Evolutionary conservation across 176 grass and related monocot species (phyloP).

Genomic region (Oryza officinalis): DNA sequence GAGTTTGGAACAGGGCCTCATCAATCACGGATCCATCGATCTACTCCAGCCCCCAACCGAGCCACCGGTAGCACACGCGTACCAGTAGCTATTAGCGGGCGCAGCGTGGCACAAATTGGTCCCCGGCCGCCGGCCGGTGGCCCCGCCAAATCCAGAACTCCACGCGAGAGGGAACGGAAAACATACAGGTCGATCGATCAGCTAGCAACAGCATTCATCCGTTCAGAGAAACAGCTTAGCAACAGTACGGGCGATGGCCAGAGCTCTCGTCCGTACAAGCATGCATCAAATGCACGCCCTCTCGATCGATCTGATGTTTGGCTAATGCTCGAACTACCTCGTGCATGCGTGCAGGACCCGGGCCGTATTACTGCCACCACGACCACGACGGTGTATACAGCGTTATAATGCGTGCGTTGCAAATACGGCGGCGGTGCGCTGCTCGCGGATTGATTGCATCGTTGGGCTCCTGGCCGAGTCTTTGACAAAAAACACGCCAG

Average conservation of each 20-base stretch:
- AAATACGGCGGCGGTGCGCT: background rate
- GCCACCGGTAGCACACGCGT: background rate
- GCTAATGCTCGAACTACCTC: background rate
- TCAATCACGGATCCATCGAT: background rate
- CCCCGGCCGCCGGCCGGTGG: background rate
- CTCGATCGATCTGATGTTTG: background rate
- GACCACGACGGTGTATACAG: background rate
- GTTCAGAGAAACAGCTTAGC: background rate
- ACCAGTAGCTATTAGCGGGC: background rate
- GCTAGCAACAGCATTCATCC: background rate
- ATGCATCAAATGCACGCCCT: background rate
- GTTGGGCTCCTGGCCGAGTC: too few relatives aligned
- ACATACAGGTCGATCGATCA: background rate
- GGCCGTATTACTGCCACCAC: background rate
- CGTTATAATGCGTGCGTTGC: background rate
- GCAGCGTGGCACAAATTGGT: background rate
- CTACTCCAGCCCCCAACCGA: background rate
- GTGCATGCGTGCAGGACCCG: background rate
- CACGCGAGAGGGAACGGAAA: background rate
- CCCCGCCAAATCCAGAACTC: conserved; percentile 26
- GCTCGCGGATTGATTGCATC: too few relatives aligned
- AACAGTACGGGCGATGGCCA: background rate
- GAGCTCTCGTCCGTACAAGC: background rate
- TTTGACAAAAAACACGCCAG: background rate
- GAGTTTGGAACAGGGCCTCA: background rate